These are phyloP conservation scores for Pochonia chlamydosporia DNA, from an alignment of 2,329 filamentous ascomycete genomes.

Conservation along the genomic window DNA sequence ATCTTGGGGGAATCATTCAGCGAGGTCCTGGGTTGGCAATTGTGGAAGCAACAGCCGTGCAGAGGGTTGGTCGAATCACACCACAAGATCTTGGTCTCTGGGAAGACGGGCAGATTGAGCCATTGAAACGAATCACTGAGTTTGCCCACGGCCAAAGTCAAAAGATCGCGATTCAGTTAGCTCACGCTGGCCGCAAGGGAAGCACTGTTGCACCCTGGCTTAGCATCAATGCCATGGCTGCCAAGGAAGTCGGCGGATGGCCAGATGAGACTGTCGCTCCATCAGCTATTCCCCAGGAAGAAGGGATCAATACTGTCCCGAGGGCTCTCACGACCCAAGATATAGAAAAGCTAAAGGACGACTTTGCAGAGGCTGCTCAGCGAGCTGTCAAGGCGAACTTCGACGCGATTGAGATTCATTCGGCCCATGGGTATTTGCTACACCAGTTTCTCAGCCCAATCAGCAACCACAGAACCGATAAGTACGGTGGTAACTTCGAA, in stretches of 20 bases:
- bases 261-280: conserved; percentile 48
- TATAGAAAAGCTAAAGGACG: conserved; percentile 54
- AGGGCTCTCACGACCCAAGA: conserved; percentile 58
- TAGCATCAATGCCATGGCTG: conserved; percentile 43
- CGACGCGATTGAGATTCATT: conserved; percentile 34
- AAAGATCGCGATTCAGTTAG: conserved; percentile 74
- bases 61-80: conserved; percentile 73
- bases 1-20: conserved; percentile 63
- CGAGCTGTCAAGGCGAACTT: conserved; percentile 51
- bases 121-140: conserved; percentile 64
- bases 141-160: conserved; percentile 75
- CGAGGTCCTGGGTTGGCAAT: conserved; percentile 69
- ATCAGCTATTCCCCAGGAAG: conserved; percentile 51
- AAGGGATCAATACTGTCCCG: conserved; percentile 48
- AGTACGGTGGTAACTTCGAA: conserved; percentile 43
- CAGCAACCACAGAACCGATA: conserved; percentile 42
- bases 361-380: conserved; percentile 46
- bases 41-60: conserved; percentile 73
- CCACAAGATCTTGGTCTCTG: conserved; percentile 76
- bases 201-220: conserved; percentile 60
- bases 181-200: conserved; percentile 70
- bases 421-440: conserved; percentile 52
- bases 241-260: conserved; percentile 49
- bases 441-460: conserved; percentile 50
- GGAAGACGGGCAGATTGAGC: conserved; percentile 75